Evolutionary conservation across 768 basidiomycete genomes (phyloP).

Genomic region (Termitomyces eurrhizus): DNA sequence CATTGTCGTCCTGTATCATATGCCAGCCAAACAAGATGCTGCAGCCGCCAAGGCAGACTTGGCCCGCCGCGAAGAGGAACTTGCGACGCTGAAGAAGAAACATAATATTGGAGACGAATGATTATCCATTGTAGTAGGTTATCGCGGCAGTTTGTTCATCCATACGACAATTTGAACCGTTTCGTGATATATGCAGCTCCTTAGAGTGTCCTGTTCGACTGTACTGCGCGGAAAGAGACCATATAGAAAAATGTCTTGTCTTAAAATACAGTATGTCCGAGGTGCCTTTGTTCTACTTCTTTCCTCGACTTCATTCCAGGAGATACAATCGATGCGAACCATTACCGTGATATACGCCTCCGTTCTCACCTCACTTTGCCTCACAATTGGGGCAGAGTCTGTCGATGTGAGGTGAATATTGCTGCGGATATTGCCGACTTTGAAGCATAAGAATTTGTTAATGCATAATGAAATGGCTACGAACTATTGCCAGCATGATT

Average conservation of each 20-base stretch:
- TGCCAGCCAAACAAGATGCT: conserved; percentile 95
- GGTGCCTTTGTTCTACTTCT: not conserved
- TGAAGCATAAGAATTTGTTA: conserved; percentile 8
- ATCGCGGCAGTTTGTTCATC: conserved; percentile 10
- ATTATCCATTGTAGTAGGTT: conserved; percentile 20
- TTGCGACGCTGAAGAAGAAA: conserved; percentile 80
- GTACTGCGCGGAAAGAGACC: not conserved
- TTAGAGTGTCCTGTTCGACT: not conserved
- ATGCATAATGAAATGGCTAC: conserved; percentile 19
- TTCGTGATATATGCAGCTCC: not conserved
- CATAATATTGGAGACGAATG: conserved; percentile 80
- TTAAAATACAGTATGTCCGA: conserved; percentile 6
- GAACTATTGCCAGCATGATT: conserved; percentile 71
- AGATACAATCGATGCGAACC: not conserved
- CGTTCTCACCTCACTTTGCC: not conserved
- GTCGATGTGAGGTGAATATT: conserved; percentile 64
- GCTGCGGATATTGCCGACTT: conserved; percentile 63
- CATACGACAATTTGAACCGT: conserved; percentile 2
- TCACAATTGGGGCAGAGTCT: conserved; percentile 53
- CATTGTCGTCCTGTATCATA: conserved; percentile 96
- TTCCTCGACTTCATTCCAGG: not conserved
- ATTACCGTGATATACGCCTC: not conserved
- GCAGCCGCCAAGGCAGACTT: conserved; percentile 91
- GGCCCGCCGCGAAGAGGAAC: conserved; percentile 86
- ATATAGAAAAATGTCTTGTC: conserved; percentile 5